These are phyloP conservation scores for Cladosporium sp. DNA, from an alignment of 2,329 filamentous ascomycete genomes.

Conservation along the genomic window DNA sequence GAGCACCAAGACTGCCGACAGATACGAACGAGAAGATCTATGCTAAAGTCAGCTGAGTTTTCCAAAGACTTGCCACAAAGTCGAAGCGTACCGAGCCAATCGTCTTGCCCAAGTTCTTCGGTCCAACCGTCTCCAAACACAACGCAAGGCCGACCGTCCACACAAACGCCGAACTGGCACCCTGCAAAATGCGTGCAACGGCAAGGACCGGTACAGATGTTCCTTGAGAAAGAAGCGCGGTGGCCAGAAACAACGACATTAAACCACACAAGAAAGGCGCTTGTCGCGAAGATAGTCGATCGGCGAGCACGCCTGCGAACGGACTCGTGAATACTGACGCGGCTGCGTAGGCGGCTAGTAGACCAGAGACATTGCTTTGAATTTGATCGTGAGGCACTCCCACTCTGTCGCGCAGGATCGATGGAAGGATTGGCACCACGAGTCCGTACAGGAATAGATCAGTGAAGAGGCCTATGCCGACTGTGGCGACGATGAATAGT, in stretches of 20 bases:
- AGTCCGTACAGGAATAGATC: slow-evolving; percentile 59
- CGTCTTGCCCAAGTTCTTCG: slow-evolving; percentile 55
- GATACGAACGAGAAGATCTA: slow-evolving; percentile 57
- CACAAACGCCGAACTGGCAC: slow-evolving; percentile 54
- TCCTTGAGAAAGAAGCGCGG: slow-evolving; percentile 52
- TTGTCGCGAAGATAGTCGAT: slow-evolving; percentile 50
- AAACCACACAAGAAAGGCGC: slow-evolving; percentile 57
- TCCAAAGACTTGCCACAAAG: background rate
- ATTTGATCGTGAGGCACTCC: slow-evolving; percentile 45
- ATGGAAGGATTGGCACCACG: slow-evolving; percentile 56
- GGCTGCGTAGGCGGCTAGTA: slow-evolving; percentile 53
- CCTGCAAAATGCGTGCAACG: slow-evolving; percentile 54
- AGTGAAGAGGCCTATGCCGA: slow-evolving; percentile 53
- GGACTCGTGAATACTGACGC: slow-evolving; percentile 50
- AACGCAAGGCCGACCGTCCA: slow-evolving; percentile 59
- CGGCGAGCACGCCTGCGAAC: slow-evolving; percentile 52
- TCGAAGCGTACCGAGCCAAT: slow-evolving; percentile 49
- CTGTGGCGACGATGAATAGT: slow-evolving; percentile 55
- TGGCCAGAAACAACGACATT: slow-evolving; percentile 49
- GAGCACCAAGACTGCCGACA: slow-evolving; percentile 53
- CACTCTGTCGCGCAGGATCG: slow-evolving; percentile 52
- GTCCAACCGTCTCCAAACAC: slow-evolving; percentile 55
- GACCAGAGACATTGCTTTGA: slow-evolving; percentile 50
- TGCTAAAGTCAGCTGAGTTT: background rate
- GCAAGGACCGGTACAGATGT: slow-evolving; percentile 46